Conservation (phyloP, 2,329 filamentous ascomycete species). For the Calonectria pteridis region DNA sequence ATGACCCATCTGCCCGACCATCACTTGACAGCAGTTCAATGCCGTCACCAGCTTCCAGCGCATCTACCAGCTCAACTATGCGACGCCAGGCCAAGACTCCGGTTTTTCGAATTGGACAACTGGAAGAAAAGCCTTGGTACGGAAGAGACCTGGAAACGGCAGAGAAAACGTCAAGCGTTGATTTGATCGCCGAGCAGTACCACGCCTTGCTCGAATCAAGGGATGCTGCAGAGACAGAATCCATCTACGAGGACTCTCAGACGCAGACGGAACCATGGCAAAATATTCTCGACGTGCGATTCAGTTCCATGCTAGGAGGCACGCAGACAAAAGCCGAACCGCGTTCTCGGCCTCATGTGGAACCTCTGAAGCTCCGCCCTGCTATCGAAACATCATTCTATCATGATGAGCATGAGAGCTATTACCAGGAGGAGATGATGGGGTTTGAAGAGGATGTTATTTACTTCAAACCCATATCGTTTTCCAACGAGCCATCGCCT, state of each 20-base stretch:
- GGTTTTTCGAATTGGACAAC: constrained; percentile 62
- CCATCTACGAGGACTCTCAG: constrained; percentile 42
- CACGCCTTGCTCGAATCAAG: constrained; percentile 57
- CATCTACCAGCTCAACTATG: constrained; percentile 47
- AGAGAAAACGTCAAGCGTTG: constrained; percentile 57
- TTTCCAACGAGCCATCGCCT: constrained; percentile 52
- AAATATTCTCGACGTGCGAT: constrained; percentile 33
- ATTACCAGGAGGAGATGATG: constrained; percentile 60
- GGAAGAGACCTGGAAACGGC: constrained; percentile 39
- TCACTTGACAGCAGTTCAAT: constrained; percentile 43
- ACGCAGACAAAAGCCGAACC: constrained; percentile 27
- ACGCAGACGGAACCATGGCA: constrained; percentile 21
- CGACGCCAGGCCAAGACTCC: constrained; percentile 66
- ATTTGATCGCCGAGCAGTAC: constrained; percentile 65
- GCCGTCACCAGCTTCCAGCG: constrained; percentile 52
- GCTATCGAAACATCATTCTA: background rate
- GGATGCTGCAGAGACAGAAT: constrained; percentile 51
- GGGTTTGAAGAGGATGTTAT: constrained; percentile 61
- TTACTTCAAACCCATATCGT: constrained; percentile 60
- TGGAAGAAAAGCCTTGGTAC: constrained; percentile 51
- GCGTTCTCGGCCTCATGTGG: constrained; percentile 35
- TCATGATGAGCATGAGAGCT: background rate
- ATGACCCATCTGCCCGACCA: constrained; percentile 35
- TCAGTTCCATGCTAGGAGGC: constrained; percentile 21
- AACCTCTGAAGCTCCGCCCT: constrained; percentile 40